These are phyloP conservation scores for Porogramme epimiltina DNA, from an alignment of 1,284 basidiomycete genomes.

Conservation along the genomic window DNA sequence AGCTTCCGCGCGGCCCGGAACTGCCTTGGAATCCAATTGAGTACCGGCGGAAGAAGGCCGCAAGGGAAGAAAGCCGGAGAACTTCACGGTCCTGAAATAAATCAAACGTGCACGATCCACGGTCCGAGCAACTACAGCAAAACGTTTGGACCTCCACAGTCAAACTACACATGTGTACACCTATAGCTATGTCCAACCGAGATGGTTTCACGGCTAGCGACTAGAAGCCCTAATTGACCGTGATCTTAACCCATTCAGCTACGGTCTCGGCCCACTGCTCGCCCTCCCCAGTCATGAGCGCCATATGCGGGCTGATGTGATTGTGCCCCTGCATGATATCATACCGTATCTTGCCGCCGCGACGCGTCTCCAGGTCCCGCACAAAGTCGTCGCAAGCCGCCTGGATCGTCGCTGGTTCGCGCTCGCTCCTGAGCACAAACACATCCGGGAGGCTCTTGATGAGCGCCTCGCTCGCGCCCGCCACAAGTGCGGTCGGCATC, in stretches of 20 bases:
- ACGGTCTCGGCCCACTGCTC: constrained; percentile 63
- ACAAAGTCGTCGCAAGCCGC: constrained; percentile 37
- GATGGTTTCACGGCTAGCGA: too few relatives aligned
- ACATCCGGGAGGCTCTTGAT: constrained; percentile 45
- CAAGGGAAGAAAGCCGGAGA: too few relatives aligned
- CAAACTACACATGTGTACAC: too few relatives aligned
- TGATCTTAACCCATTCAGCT: constrained; percentile 39
- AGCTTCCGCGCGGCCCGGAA: too few relatives aligned
- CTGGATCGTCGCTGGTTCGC: constrained; percentile 49
- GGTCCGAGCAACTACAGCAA: too few relatives aligned
- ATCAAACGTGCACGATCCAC: too few relatives aligned
- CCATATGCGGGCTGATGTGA: constrained; percentile 58
- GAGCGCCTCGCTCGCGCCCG: constrained; percentile 34
- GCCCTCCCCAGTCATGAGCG: constrained; percentile 53
- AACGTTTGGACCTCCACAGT: too few relatives aligned
- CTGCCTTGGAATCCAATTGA: too few relatives aligned
- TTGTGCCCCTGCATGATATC: constrained; percentile 58
- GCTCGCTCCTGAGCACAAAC: constrained; percentile 50
- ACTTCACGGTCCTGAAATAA: too few relatives aligned
- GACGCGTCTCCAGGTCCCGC: constrained; percentile 34
- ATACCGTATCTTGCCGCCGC: constrained; percentile 29
- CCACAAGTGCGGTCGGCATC: constrained; percentile 42
- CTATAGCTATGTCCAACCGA: too few relatives aligned
- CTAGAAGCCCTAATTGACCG: constrained; percentile 1
- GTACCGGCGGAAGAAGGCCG: too few relatives aligned